Percentiles rank a stretch among this genome's conserved stretches.
Evolutionary conservation across 495 filamentous ascomycete genomes (phyloP).

Genomic region (Podospora comata): DNA sequence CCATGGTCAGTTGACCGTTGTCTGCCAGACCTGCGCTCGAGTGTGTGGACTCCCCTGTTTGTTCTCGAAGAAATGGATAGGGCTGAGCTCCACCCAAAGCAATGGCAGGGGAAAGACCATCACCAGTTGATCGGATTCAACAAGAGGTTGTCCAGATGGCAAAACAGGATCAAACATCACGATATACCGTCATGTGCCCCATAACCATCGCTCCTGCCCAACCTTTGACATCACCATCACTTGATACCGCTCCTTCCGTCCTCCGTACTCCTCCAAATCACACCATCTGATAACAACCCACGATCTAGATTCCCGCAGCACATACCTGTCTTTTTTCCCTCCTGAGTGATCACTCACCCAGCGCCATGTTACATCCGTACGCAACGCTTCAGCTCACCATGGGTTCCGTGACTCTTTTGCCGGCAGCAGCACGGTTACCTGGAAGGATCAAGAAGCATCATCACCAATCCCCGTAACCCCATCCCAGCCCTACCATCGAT

Average conservation of each 20-base stretch:
- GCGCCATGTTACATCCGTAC: not conserved
- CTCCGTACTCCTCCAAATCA: not conserved
- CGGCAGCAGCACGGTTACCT: not conserved
- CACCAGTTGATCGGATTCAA: not conserved
- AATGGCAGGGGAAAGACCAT: not conserved
- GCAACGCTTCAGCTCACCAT: not conserved
- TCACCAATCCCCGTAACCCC: not conserved
- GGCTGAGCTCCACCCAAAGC: not conserved
- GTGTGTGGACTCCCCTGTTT: not conserved
- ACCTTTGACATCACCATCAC: not conserved
- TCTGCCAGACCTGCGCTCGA: not conserved
- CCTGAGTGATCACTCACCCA: not conserved
- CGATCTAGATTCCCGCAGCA: not conserved
- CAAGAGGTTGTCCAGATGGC: not conserved
- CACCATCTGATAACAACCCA: not conserved
- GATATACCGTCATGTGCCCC: not conserved
- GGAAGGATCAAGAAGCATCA: not conserved
- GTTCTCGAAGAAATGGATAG: not conserved
- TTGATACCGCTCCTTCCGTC: not conserved
- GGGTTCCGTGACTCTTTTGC: not conserved
- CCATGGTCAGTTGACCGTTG: slow-evolving; percentile 1
- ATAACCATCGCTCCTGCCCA: not conserved
- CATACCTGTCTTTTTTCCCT: not conserved
- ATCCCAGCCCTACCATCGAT: not conserved
- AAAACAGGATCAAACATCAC: no score